These are phyloP conservation scores for Neurospora sp. DNA, from an alignment of 495 filamentous ascomycete genomes.

Conservation along the genomic window DNA sequence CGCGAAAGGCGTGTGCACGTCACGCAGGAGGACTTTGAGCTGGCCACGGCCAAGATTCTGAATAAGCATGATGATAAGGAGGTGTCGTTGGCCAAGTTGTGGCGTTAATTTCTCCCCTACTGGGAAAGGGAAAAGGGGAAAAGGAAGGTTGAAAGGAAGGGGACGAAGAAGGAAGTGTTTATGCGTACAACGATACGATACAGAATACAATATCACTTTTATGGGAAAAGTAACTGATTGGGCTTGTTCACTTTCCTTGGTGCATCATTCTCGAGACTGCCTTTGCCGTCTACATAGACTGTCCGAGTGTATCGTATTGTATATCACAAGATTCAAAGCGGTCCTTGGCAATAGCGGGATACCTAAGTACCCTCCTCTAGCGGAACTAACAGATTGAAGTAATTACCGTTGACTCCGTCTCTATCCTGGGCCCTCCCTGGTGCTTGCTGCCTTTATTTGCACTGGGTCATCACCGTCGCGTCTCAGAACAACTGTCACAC, in stretches of 20 bases:
- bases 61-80: slow-evolving; percentile 99
- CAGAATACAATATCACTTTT: neutral
- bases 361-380: neutral
- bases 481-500: neutral
- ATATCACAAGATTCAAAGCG: neutral
- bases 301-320: neutral
- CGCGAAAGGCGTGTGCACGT: slow-evolving; percentile 93
- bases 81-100: slow-evolving; percentile 35
- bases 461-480: neutral
- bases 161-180: neutral
- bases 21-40: slow-evolving; percentile 97
- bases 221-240: neutral
- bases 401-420: neutral
- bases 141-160: too few relatives aligned
- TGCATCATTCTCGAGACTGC: neutral
- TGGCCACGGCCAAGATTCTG: slow-evolving; percentile 97
- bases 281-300: neutral
- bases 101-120: slow-evolving; percentile 15
- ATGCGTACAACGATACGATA: neutral
- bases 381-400: neutral
- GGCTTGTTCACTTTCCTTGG: neutral
- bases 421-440: neutral
- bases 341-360: neutral
- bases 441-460: neutral
- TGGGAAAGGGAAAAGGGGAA: neutral